Evolutionary conservation across 1,284 basidiomycete genomes (phyloP).

Genomic region (Moniliophthora roreri): DNA sequence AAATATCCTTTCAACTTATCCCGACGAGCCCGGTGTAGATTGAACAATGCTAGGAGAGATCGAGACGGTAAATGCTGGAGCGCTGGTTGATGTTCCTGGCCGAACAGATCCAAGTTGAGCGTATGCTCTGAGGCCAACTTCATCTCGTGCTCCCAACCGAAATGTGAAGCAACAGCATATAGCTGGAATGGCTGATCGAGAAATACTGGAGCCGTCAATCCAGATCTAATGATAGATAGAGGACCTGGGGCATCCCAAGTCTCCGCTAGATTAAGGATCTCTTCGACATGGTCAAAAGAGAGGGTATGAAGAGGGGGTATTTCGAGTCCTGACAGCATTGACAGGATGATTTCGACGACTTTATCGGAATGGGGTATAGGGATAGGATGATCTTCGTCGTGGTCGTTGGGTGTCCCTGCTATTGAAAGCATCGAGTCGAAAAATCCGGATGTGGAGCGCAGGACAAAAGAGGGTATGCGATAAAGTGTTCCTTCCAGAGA

Average conservation of each 20-base stretch:
- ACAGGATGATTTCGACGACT: slow-evolving; percentile 31
- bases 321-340: slow-evolving; percentile 37
- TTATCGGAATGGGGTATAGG: slow-evolving; percentile 19
- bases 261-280: slow-evolving; percentile 33
- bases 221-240: slow-evolving; percentile 35
- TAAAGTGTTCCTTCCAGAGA: slow-evolving; percentile 38
- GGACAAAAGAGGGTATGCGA: slow-evolving; percentile 34
- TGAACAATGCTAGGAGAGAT: slow-evolving; percentile 30
- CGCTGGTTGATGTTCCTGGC: slow-evolving; percentile 23
- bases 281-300: slow-evolving; percentile 35
- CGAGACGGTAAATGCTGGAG: slow-evolving; percentile 28
- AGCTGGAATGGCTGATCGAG: slow-evolving; percentile 35
- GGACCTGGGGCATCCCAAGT: slow-evolving; percentile 40
- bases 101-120: slow-evolving; percentile 28
- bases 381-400: slow-evolving; percentile 8
- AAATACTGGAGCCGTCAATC: slow-evolving; percentile 35
- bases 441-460: slow-evolving; percentile 37
- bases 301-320: slow-evolving; percentile 27
- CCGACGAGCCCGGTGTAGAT: slow-evolving; percentile 30
- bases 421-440: slow-evolving; percentile 28
- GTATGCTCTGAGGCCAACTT: slow-evolving; percentile 34
- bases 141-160: slow-evolving; percentile 40
- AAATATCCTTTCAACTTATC: slow-evolving; percentile 30
- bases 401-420: slow-evolving; percentile 6
- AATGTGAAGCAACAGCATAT: slow-evolving; percentile 37